Conservation (phyloP, 768 basidiomycete genomes). For the Auricularia cornea region DNA sequence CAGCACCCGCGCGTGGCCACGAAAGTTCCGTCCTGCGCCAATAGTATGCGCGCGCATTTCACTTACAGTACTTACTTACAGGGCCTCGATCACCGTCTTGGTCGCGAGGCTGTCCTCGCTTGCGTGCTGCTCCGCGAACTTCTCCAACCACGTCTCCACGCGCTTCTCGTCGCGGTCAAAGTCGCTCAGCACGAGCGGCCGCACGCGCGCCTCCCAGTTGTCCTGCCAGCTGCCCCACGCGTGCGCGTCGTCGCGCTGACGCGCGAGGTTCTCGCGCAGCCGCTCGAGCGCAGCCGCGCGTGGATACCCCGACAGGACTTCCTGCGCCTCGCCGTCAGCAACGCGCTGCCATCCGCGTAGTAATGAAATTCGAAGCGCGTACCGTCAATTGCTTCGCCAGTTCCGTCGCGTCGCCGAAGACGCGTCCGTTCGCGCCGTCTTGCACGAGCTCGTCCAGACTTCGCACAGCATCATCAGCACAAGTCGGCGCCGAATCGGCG, state of each 20-base stretch:
- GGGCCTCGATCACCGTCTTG: too few species aligned
- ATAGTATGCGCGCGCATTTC: too few species aligned
- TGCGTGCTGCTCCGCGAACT: not conserved
- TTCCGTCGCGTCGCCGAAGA: constrained; percentile 61
- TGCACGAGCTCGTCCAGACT: constrained; percentile 85
- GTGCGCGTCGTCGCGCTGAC: constrained; percentile 25
- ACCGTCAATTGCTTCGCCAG: constrained; percentile 70
- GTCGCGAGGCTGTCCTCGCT: not conserved
- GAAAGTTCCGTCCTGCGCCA: too few species aligned
- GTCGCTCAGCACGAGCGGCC: constrained; percentile 40
- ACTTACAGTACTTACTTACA: too few species aligned
- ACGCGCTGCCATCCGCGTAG: not conserved
- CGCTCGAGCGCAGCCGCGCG: constrained; percentile 37
- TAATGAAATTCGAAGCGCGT: constrained; percentile 7
- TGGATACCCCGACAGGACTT: constrained; percentile 55
- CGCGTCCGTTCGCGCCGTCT: constrained; percentile 72
- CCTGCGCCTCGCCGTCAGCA: constrained; percentile 27
- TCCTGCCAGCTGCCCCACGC: constrained; percentile 76
- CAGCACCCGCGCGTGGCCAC: too few species aligned
- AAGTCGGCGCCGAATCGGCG: not conserved
- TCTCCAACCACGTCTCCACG: not conserved
- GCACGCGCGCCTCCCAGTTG: constrained; percentile 69
- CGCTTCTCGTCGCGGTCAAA: constrained; percentile 14
- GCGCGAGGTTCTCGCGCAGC: constrained; percentile 44
- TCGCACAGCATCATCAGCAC: not conserved